phyloP scores from a whole-genome alignment of 2,329 filamentous ascomycete genomes.

The Macrophomina phaseolina region DNA sequence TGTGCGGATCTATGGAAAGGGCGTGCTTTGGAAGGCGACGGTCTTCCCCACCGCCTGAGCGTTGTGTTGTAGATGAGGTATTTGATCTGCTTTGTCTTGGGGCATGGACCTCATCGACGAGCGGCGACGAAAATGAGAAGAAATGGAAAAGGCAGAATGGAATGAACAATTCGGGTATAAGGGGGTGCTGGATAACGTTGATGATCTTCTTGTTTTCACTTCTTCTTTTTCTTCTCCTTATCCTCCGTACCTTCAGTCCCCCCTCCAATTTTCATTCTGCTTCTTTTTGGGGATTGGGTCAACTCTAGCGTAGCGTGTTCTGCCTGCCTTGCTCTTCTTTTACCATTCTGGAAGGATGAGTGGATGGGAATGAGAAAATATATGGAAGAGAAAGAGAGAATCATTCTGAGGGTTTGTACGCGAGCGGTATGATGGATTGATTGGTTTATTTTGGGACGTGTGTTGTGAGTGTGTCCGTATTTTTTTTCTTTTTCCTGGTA shows the following conservation, averaged over 20 bases:
- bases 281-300: background rate
- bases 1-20: conserved; percentile 56
- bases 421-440: no score
- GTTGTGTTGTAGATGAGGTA: background rate
- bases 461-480: background rate
- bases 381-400: background rate
- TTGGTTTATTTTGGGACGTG: background rate
- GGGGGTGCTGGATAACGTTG: conserved; percentile 14
- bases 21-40: conserved; percentile 56
- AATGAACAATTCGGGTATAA: background rate
- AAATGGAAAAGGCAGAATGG: background rate
- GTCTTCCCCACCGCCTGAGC: conserved; percentile 38
- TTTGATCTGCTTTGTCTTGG: background rate
- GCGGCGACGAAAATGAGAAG: background rate
- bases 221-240: background rate
- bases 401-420: no score
- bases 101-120: background rate
- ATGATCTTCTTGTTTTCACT: background rate
- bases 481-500: conserved; percentile 9
- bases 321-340: background rate
- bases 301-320: background rate
- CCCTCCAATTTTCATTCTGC: background rate
- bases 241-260: background rate
- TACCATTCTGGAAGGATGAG: background rate
- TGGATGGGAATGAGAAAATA: background rate